Evolutionary conservation across 768 basidiomycete genomes (phyloP).

Genomic region (Scleroderma citrinum): DNA sequence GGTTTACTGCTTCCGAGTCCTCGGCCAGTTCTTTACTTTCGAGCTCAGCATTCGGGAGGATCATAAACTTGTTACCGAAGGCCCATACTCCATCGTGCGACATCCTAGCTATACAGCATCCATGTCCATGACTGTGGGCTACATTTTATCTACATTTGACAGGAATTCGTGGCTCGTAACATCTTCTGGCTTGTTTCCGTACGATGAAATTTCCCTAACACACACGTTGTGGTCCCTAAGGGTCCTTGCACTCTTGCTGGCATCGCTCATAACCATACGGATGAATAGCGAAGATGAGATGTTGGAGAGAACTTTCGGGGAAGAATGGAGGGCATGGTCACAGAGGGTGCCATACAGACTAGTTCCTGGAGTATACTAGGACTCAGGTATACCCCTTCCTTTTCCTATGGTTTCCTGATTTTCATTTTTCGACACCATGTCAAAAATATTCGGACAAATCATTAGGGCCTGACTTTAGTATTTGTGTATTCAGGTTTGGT

Average conservation of each 20-base stretch:
- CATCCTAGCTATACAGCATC: constrained; percentile 19
- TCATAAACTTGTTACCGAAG: constrained; percentile 12
- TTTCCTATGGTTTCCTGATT: too few relatives aligned
- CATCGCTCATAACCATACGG: background rate
- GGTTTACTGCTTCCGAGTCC: constrained; percentile 10
- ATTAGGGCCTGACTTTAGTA: too few relatives aligned
- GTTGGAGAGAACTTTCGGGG: background rate
- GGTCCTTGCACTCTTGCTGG: background rate
- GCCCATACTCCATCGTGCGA: constrained; percentile 18
- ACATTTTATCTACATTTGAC: background rate
- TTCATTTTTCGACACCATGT: too few relatives aligned
- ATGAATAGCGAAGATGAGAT: background rate
- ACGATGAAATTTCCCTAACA: background rate
- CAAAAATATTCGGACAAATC: too few relatives aligned
- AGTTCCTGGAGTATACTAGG: background rate
- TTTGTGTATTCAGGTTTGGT: too few relatives aligned
- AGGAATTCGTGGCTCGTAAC: background rate
- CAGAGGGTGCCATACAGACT: background rate
- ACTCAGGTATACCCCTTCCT: background rate
- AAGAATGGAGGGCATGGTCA: background rate
- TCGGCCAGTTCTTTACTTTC: constrained; percentile 15
- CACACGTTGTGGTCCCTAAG: background rate
- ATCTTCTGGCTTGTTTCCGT: background rate
- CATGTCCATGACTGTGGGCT: background rate
- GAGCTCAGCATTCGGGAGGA: constrained; percentile 10